Base-by-base conservation (phyloP, 345 rosid genomes). In the Leavenworthia alabamica region DNA sequence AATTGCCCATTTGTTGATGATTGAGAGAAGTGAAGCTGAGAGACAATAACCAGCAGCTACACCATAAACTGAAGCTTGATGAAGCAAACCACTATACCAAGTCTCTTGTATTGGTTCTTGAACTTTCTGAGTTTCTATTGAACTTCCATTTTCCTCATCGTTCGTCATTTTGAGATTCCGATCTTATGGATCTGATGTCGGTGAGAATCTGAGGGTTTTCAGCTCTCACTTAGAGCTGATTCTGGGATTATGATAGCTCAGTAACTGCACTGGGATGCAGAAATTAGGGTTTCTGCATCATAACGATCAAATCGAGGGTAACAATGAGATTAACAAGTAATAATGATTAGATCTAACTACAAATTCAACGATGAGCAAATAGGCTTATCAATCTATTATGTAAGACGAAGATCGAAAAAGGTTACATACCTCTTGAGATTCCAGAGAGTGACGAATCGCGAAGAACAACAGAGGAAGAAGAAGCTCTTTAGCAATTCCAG, bases 1-100 rank as follows among this genome's bases (percentile, higher is more conserved):
- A 61, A 93, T 66, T 7, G 99, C 97, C 97, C 96, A 93, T 77
- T 93, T 93, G 79, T 93, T 89, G 78, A 93, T 89, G 77, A 93
- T 87, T 7, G 97, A 93, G 51, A 89, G 94, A 56, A 93, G 76
- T 37, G 96, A 84, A n/a, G 97, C 97, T 14, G 99, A 89, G 64
- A 89, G 64, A 67, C 99, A 89, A 62, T 93, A 93, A 4, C 97
- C 97, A 0, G 88, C 85, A 32, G 96, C 97, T 22, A 93, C 50
- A 14, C 99, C 97, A 62, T 87, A 87, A 22, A 89, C 63, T 4
- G 77, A 85, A 16, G 79, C 84, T 56, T 83, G 85, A 63, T 73
- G 82, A 23, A 81, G 79, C 23, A 90, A 62, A 45, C 9, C 40
- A 60, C 56, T 68, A 14, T 63, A 79, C 89, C 83, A 83, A 32